These are phyloP conservation scores for Phycomyces blakesleeanus DNA, from an alignment of 192 early-diverging fungal genomes.

Conservation along the genomic window DNA sequence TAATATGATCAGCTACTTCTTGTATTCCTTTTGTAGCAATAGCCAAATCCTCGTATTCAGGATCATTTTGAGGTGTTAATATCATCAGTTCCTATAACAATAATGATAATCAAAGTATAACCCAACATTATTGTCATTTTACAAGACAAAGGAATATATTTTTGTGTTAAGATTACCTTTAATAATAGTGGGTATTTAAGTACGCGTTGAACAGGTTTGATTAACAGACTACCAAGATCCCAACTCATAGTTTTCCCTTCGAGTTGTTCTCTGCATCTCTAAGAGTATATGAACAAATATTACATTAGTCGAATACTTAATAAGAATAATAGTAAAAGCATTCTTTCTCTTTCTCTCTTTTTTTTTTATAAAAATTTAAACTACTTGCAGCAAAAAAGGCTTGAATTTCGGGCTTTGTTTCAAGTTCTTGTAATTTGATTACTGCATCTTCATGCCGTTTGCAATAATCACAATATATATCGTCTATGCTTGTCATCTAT, in stretches of 20 bases:
- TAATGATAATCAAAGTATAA: too few relatives aligned
- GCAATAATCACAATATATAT: conserved; percentile 69
- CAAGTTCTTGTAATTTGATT: conserved; percentile 59
- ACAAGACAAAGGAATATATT: not conserved
- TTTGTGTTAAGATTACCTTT: conserved; percentile 40
- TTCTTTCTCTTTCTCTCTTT: too few relatives aligned
- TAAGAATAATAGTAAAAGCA: too few relatives aligned
- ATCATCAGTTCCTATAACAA: conserved; percentile 15
- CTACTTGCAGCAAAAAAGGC: conserved; percentile 44
- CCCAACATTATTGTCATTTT: too few relatives aligned
- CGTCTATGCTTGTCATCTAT: conserved; percentile 40
- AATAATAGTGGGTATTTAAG: conserved; percentile 93
- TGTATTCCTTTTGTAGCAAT: conserved; percentile 49
- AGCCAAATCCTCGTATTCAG: conserved; percentile 54
- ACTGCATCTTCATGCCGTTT: conserved; percentile 71
- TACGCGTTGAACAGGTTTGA: conserved; percentile 97
- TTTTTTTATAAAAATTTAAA: too few relatives aligned
- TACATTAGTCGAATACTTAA: conserved; percentile 32
- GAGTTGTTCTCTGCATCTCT: conserved; percentile 59
- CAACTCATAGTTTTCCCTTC: conserved; percentile 79
- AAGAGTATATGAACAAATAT: conserved; percentile 30
- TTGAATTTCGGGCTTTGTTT: conserved; percentile 35
- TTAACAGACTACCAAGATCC: conserved; percentile 87
- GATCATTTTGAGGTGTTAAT: conserved; percentile 50
- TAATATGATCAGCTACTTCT: conserved; percentile 75